Conservation (phyloP, 306 rosid species). For the Pyrus betulifolia region DNA sequence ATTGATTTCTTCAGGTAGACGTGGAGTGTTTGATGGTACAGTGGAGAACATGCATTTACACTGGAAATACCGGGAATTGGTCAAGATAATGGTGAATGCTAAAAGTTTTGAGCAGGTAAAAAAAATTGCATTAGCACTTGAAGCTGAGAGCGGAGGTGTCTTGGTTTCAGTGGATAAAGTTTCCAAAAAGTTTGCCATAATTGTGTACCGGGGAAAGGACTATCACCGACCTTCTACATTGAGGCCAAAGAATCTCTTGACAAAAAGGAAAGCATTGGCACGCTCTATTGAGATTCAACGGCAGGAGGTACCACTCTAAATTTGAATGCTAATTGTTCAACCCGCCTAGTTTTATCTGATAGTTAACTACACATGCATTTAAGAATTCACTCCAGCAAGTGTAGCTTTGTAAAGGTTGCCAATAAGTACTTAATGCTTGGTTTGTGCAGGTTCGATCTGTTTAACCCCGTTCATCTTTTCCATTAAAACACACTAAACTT, state of each 20-base stretch:
- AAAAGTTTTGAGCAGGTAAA: conserved; percentile 73
- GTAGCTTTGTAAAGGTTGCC: not conserved
- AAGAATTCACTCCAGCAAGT: not conserved
- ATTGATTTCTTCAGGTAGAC: conserved; percentile 66
- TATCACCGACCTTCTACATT: conserved; percentile 70
- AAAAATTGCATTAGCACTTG: conserved; percentile 80
- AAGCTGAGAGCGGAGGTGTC: conserved; percentile 96
- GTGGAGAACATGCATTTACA: conserved; percentile 99
- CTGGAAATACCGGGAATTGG: conserved; percentile 91
- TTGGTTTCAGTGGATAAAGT: conserved; percentile 87
- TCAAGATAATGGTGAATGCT: conserved; percentile 77
- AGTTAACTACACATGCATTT: not conserved
- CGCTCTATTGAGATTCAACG: conserved; percentile 95
- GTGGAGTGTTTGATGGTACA: conserved; percentile 96
- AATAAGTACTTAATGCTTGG: not conserved
- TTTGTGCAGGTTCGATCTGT: not conserved
- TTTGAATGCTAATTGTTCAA: not conserved
- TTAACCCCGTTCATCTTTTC: not conserved
- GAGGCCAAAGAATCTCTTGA: conserved; percentile 93
- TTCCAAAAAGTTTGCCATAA: conserved; percentile 68
- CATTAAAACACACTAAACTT: not conserved
- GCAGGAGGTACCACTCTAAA: conserved; percentile 55
- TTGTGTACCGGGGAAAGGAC: conserved; percentile 78
- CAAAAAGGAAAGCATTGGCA: conserved; percentile 94
- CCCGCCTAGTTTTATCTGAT: not conserved